Conservation (phyloP, 176 grass and related monocot genomes). For the Pontederia paniculata region DNA sequence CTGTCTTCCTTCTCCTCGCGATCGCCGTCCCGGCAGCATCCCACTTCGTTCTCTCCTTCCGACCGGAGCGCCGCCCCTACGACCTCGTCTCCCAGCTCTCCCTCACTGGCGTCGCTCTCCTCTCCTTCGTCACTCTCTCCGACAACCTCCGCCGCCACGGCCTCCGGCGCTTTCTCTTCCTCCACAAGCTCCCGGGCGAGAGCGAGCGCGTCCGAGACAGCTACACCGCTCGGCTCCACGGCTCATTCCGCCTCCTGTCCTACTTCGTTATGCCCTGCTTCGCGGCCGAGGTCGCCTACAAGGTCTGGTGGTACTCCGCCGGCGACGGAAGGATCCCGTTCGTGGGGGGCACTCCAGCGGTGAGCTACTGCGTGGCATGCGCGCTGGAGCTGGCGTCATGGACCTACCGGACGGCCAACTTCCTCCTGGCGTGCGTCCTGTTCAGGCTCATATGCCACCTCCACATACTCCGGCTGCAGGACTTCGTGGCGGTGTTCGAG, state of each 20-base stretch:
- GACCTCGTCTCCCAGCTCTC: too few species aligned
- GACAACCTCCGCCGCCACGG: not conserved
- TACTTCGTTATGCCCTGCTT: slow-evolving; percentile 67
- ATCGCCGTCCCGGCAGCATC: not conserved
- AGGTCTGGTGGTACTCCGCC: slow-evolving; percentile 75
- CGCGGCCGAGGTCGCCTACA: slow-evolving; percentile 65
- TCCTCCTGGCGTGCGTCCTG: slow-evolving; percentile 73
- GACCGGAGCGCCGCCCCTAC: too few species aligned
- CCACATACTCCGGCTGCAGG: slow-evolving; percentile 60
- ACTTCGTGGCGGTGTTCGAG: slow-evolving; percentile 53
- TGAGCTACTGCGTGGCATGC: slow-evolving; percentile 40
- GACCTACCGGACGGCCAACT: slow-evolving; percentile 76
- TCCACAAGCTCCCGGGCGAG: not conserved
- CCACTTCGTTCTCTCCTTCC: too few species aligned
- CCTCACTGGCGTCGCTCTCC: not conserved
- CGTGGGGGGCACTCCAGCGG: slow-evolving; percentile 23
- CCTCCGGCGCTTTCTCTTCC: too few species aligned
- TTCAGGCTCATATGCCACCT: slow-evolving; percentile 86
- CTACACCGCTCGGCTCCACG: slow-evolving; percentile 40
- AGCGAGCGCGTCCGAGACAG: not conserved
- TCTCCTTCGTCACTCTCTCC: not conserved
- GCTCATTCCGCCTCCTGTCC: slow-evolving; percentile 49
- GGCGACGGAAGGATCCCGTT: slow-evolving; percentile 18
- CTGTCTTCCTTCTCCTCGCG: not conserved
- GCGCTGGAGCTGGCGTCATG: slow-evolving; percentile 58